Evolutionary conservation across 1,284 basidiomycete species (phyloP).

Genomic region (Omphalotus olearius): DNA sequence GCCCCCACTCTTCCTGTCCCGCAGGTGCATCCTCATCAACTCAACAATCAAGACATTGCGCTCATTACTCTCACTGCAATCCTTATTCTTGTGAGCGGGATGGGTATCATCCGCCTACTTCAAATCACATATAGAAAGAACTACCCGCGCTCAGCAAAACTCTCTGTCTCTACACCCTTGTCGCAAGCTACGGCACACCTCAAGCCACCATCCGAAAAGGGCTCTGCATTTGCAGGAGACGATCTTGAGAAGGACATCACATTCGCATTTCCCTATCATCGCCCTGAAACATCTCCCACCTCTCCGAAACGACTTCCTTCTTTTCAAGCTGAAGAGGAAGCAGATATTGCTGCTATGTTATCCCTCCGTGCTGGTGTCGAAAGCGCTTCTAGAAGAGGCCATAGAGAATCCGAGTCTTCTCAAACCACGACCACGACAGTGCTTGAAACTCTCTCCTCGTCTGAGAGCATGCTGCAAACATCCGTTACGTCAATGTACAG

Average conservation of each 20-base stretch:
- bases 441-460: slow-evolving; percentile 8
- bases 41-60: slow-evolving; percentile 6
- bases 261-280: slow-evolving; percentile 22
- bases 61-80: slow-evolving; percentile 5
- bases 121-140: neutral
- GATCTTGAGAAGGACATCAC: slow-evolving; percentile 26
- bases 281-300: neutral
- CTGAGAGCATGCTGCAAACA: slow-evolving; percentile 7
- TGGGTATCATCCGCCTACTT: slow-evolving; percentile 1
- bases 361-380: slow-evolving; percentile 20
- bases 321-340: slow-evolving; percentile 13
- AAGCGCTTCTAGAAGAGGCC: slow-evolving; percentile 17
- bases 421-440: slow-evolving; percentile 2
- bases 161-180: neutral
- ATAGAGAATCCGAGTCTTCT: slow-evolving; percentile 14
- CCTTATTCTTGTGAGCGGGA: slow-evolving; percentile 1
- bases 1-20: neutral
- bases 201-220: neutral
- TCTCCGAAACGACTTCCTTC: neutral
- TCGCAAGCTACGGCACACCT: neutral
- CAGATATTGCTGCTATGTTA: slow-evolving; percentile 19
- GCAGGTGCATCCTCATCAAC: neutral
- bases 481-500: slow-evolving; percentile 26
- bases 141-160: neutral
- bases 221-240: neutral